Conservation (phyloP, 2,329 filamentous ascomycete genomes). For the Fusarium concolor region DNA sequence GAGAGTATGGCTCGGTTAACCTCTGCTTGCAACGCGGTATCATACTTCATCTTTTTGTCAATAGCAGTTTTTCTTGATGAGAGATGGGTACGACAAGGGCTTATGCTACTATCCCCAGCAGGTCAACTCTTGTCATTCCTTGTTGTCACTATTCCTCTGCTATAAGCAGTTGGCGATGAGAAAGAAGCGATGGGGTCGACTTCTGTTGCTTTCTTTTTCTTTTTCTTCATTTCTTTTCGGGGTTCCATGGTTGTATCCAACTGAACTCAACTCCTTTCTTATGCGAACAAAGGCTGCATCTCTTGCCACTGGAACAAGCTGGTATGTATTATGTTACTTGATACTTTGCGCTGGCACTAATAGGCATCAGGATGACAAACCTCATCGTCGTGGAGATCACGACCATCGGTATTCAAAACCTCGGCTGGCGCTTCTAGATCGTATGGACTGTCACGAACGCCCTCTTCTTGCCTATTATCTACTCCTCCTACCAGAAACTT, state of each 20-base stretch:
- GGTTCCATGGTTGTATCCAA: constrained; percentile 49
- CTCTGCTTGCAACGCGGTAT: constrained; percentile 56
- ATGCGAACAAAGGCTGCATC: constrained; percentile 48
- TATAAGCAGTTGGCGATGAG: constrained; percentile 12
- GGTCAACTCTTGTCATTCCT: constrained; percentile 30
- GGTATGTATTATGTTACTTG: not conserved
- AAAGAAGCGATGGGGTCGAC: not conserved
- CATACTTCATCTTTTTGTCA: constrained; percentile 37
- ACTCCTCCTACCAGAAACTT: constrained; percentile 62
- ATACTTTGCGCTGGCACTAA: not conserved
- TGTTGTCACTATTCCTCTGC: constrained; percentile 28
- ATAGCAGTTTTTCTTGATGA: constrained; percentile 16
- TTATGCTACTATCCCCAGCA: constrained; percentile 30
- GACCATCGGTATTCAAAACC: constrained; percentile 53
- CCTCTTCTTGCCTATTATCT: constrained; percentile 59
- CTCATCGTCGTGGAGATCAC: constrained; percentile 52
- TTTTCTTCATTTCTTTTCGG: constrained; percentile 34
- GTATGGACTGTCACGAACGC: constrained; percentile 63
- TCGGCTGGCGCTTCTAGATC: constrained; percentile 65
- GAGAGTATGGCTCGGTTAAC: constrained; percentile 62
- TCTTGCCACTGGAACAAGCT: constrained; percentile 36
- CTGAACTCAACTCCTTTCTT: constrained; percentile 51
- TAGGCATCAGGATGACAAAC: constrained; percentile 36
- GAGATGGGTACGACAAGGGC: constrained; percentile 21
- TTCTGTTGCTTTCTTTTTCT: constrained; percentile 34